Evolutionary conservation across 139 green algal genomes (phyloP), one percentile per base, ranked within the genome.

Genomic region (Yamagishiella unicocca): DNA sequence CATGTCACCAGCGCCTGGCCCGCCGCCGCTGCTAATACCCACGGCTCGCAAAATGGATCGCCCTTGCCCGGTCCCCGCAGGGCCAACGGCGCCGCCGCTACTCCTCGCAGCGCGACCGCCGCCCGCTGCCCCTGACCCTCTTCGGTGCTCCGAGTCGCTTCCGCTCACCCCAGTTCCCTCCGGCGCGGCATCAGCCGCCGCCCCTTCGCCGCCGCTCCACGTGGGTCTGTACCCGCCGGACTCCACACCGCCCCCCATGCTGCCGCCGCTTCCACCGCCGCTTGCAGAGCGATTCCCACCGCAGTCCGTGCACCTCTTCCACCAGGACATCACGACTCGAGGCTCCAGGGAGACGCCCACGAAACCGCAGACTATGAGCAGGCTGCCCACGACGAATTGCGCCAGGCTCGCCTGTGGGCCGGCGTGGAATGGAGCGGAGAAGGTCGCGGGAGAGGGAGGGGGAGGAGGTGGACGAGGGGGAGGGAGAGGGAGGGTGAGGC

Each of bases 351-450:
- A 75, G 5, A 87, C 66, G 22, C 81, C 81, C 10, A 87, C 31
- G 66, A 87, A 87, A 22, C 81, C 81, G 14, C 21, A 33, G 22
- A 87, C 22, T 64, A 87, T 87, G 31, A 87, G 66, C 19, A 68
- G n/a, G 12, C 64, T 79, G 62, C 81, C 81, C 22, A 68, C 25
- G 1, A 68, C 14, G 81, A 87, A 87, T 45, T 77, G 43, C n/a
- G 31, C 78, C 42, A 85, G 40, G n/a, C 61, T 42, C 4, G 29
- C 61, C 78, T 85, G 40, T 25, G 58, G 55, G 55, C 50, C 12
- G 50, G 50, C 50, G 12, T 58, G 12, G 50, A 31, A 25, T 46
- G 66, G 66, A 45, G 66, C n/a, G 66, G 1, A 8, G 31, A 31
- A 33, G 64, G 64, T n/a, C n/a, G 64, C 19, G 55, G 27, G 64